Conservation (phyloP, 768 basidiomycete genomes). For the Postia placenta region DNA sequence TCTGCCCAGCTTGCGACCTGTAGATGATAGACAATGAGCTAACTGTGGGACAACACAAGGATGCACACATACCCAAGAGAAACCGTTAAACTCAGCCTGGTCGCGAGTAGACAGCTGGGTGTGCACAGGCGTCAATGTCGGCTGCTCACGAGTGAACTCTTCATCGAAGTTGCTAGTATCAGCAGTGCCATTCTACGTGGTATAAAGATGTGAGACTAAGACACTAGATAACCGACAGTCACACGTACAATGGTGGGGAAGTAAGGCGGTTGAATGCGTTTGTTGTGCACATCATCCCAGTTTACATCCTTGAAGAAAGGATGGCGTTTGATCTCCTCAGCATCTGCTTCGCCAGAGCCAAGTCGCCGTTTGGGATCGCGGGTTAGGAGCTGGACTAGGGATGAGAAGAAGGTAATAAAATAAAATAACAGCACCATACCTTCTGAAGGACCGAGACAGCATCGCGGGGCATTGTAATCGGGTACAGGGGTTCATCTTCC, state of each 20-base stretch:
- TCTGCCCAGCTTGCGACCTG: constrained; percentile 37
- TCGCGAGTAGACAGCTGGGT: constrained; percentile 85
- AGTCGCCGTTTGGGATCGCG: constrained; percentile 88
- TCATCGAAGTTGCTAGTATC: constrained; percentile 94
- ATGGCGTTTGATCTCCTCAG: constrained; percentile 95
- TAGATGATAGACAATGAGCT: constrained; percentile 1
- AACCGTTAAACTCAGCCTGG: constrained; percentile 94
- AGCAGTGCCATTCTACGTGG: constrained; percentile 68
- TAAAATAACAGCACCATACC: constrained; percentile 38
- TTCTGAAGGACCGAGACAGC: constrained; percentile 94
- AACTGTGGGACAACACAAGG: constrained; percentile 1
- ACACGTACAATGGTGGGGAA: constrained; percentile 87
- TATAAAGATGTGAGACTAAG: too few species aligned
- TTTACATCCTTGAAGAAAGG: constrained; percentile 98
- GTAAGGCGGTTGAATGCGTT: constrained; percentile 95
- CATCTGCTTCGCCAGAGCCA: constrained; percentile 87
- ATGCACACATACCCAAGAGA: constrained; percentile 73
- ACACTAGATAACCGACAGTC: too few species aligned
- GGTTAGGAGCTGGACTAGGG: constrained; percentile 66
- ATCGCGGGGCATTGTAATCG: constrained; percentile 98
- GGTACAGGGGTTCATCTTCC: constrained; percentile 97
- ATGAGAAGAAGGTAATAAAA: background rate
- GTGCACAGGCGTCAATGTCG: constrained; percentile 95
- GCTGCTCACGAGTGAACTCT: constrained; percentile 95
- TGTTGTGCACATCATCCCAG: constrained; percentile 95